Evolutionary conservation across 177 flowering plant genomes (phyloP), one percentile per base, ranked within the genome.

Genomic region (Vitis hybrid): DNA sequence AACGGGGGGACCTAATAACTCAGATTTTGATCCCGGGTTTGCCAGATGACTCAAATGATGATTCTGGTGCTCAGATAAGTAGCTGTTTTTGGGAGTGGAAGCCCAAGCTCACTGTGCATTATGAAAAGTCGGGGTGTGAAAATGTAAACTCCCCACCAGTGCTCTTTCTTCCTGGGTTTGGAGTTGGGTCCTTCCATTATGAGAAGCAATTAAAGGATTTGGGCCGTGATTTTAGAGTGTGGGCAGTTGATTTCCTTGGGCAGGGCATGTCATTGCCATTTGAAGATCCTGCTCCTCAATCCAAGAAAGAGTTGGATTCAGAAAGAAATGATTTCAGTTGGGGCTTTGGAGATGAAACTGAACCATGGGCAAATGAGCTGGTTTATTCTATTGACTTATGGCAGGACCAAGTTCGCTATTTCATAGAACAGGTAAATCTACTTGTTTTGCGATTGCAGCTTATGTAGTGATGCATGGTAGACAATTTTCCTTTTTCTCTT

Each of bases 161-260:
- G 62, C 84, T 94, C 59, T 88, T 92, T 72, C 96, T 94, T 72
- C 99, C 99, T 64, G 99, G 99, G 55, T 94, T 94, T 80, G 98
- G 99, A 21, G 97, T 91, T 62, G 99, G 99, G 51, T 87, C 96
- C n/a, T 94, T 94, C 73, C 99, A 94, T 75, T 94, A 88, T 73
- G 94, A 92, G 82, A 94, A 94, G 77, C 99, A 94, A 76, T 72
- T 94, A 66, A 92, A 86, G 82, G 99, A 91, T 85, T 78, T 94
- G 52, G 99, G 99, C 19, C 89, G 88, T 69, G 94, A 94, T 63
- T 85, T 64, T 74, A 87, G 98, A 78, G 97, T 86, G 8, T 94
- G 93, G 91, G 97, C 97, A 7, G 60, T 94, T 51, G 99, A 94
- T 88, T 94, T 91, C 78, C 88, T 94, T 4, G 99, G 99, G 54